These are phyloP conservation scores for Leptoxyphium fumago DNA, from an alignment of 2,329 filamentous ascomycete species.

Conservation along the genomic window DNA sequence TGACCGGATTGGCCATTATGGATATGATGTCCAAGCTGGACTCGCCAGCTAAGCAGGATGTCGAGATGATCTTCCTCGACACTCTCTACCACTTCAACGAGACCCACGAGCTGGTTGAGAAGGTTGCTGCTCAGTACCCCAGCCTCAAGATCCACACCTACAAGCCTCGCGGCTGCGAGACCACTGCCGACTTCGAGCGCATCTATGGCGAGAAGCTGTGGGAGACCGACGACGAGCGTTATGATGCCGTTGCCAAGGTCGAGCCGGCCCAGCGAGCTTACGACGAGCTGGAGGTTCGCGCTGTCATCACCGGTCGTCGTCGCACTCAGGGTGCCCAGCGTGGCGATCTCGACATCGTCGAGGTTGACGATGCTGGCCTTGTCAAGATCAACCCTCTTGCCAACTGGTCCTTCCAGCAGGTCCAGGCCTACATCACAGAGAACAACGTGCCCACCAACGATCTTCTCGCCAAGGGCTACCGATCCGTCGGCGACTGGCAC, in stretches of 20 bases:
- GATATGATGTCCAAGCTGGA: slow-evolving; percentile 60
- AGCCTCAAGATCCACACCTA: slow-evolving; percentile 73
- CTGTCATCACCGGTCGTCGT: slow-evolving; percentile 81
- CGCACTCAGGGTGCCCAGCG: slow-evolving; percentile 88
- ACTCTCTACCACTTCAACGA: slow-evolving; percentile 38
- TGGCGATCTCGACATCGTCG: slow-evolving; percentile 77
- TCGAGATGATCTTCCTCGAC: slow-evolving; percentile 40
- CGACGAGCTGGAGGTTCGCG: slow-evolving; percentile 69
- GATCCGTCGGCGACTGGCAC: slow-evolving; percentile 97
- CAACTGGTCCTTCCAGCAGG: slow-evolving; percentile 84
- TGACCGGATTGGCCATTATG: slow-evolving; percentile 38
- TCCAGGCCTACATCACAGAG: slow-evolving; percentile 72
- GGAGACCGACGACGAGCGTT: slow-evolving; percentile 73
- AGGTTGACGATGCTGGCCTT: slow-evolving; percentile 78
- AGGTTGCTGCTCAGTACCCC: slow-evolving; percentile 62
- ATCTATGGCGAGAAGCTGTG: slow-evolving; percentile 74
- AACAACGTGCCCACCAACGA: slow-evolving; percentile 88
- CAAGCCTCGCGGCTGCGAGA: slow-evolving; percentile 66
- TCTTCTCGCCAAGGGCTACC: slow-evolving; percentile 86
- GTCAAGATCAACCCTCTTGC: slow-evolving; percentile 97
- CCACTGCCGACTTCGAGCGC: slow-evolving; percentile 60
- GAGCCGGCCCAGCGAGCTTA: slow-evolving; percentile 91
- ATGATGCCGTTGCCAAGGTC: slow-evolving; percentile 96
- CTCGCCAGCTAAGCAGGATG: slow-evolving; percentile 41
- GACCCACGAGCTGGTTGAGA: slow-evolving; percentile 41